These are phyloP conservation scores for Styphnolobium japonicum DNA, from an alignment of 306 rosid species.

Conservation along the genomic window DNA sequence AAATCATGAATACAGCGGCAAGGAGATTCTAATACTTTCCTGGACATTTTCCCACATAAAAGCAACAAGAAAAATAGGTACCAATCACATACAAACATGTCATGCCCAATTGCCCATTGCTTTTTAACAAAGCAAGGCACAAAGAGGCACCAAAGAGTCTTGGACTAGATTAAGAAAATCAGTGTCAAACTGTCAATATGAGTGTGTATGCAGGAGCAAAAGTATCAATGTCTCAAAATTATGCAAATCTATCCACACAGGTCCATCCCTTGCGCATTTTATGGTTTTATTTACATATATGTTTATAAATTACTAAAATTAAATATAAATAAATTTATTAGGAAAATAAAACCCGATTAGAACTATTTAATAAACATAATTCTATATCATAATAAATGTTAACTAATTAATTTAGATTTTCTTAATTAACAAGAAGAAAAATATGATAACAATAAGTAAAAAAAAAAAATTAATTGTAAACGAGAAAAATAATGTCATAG, in stretches of 20 bases:
- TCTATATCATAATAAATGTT: neutral
- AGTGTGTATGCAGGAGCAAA: neutral
- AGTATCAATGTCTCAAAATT: neutral
- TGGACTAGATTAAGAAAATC: constrained; percentile 1
- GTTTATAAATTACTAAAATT: too few species aligned
- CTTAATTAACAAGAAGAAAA: too few species aligned
- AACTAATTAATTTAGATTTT: too few species aligned
- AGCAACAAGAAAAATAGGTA: neutral
- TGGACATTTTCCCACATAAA: neutral
- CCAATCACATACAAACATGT: neutral
- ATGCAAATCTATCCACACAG: neutral
- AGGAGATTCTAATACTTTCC: neutral
- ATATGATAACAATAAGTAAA: too few species aligned
- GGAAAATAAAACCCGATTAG: neutral
- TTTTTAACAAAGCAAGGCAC: constrained; percentile 5
- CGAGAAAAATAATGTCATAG: too few species aligned
- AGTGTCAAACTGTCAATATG: neutral
- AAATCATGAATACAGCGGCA: constrained; percentile 16
- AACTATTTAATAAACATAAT: neutral
- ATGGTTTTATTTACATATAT: neutral
- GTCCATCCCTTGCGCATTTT: neutral
- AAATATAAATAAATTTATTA: neutral
- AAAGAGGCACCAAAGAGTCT: neutral
- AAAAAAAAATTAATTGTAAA: too few species aligned
- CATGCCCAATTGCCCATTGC: neutral